A percentile compares a stretch with the other conserved stretches of the same genome.
Conservation (phyloP, 2,329 filamentous ascomycete genomes). For the Sporothrix mexicana region DNA sequence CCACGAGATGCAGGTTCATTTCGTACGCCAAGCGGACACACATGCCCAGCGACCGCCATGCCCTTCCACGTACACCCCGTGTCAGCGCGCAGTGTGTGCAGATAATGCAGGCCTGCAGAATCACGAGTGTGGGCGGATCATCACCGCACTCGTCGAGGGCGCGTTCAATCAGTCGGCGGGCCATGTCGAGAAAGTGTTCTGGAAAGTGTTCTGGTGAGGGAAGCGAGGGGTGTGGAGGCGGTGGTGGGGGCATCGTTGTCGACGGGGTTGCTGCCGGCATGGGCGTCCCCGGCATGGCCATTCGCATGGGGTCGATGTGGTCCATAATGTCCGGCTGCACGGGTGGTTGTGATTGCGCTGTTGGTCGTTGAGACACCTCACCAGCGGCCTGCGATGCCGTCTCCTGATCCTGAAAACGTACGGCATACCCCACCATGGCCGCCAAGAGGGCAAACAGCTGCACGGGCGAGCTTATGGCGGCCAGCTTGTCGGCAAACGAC, state of each 20-base stretch:
- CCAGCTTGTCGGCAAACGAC: slow-evolving; percentile 18
- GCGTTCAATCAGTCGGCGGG: slow-evolving; percentile 19
- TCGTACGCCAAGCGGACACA: slow-evolving; percentile 30
- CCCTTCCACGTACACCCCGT: slow-evolving; percentile 20
- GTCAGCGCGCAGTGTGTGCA: slow-evolving; percentile 28
- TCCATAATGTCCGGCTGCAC: neutral
- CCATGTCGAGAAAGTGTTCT: slow-evolving; percentile 13
- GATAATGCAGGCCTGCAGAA: slow-evolving; percentile 30
- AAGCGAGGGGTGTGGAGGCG: neutral
- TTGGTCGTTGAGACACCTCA: neutral
- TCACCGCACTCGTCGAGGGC: slow-evolving; percentile 29
- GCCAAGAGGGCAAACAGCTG: slow-evolving; percentile 24
- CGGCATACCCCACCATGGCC: slow-evolving; percentile 28
- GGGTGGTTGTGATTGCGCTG: neutral
- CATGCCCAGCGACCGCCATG: slow-evolving; percentile 30
- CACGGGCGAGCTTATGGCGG: neutral
- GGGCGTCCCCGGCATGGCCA: neutral
- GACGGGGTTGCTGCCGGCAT: neutral
- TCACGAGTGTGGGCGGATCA: slow-evolving; percentile 26
- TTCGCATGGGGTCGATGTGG: slow-evolving; percentile 6
- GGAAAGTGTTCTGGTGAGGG: slow-evolving; percentile 7
- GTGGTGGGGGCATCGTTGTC: neutral
- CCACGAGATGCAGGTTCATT: slow-evolving; percentile 30
- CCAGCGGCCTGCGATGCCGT: neutral
- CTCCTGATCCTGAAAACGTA: neutral